A percentile compares a stretch with the other conserved stretches of the same genome.
phyloP scores from a whole-genome alignment of 345 rosid species.

The Eucalyptus sideroxylon region DNA sequence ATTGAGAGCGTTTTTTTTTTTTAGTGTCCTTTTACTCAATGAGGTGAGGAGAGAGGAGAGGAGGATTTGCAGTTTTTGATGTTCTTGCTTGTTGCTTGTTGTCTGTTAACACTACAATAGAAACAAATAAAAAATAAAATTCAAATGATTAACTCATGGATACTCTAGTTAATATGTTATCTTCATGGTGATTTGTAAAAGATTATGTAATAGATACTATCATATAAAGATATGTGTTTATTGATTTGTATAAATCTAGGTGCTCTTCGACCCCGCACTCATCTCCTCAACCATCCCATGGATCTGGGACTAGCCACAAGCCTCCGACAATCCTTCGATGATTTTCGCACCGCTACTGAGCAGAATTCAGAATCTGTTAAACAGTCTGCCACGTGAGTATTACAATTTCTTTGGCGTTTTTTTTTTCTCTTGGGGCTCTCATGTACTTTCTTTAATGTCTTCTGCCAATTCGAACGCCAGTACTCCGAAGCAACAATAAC shows the following conservation, averaged over 20 bases:
- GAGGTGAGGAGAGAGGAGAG: not conserved
- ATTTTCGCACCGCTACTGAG: not conserved
- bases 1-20: not conserved
- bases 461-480: not conserved
- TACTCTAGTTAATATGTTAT: not conserved
- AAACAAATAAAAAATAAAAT: not conserved
- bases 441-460: not conserved
- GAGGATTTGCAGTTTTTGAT: not conserved
- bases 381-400: not conserved
- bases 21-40: not conserved
- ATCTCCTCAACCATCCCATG: not conserved
- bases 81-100: not conserved
- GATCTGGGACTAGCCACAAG: not conserved
- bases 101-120: not conserved
- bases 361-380: not conserved
- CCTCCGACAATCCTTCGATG: not conserved
- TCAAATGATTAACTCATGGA: not conserved
- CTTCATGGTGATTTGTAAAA: not conserved
- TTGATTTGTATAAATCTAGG: not conserved
- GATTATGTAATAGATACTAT: no score
- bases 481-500: not conserved
- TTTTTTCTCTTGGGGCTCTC: not conserved
- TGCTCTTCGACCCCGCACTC: not conserved
- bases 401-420: not conserved
- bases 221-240: not conserved